Evolutionary conservation across 2,329 filamentous ascomycete species (phyloP).

Genomic region (Neopestalotiopsis clavispora): DNA sequence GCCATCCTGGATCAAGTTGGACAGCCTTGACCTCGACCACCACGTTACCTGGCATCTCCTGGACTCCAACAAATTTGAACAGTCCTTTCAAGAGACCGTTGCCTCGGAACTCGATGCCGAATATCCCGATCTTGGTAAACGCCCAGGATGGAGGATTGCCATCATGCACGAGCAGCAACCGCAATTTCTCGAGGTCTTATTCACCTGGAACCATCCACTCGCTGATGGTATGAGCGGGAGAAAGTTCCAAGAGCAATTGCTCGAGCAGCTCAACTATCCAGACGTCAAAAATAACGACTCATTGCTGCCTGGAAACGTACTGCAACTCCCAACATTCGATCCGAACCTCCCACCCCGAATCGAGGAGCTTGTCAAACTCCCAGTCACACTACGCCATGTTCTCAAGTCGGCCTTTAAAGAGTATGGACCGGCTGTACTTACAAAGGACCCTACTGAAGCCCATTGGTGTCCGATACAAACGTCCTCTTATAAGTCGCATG

Average conservation of each 20-base stretch:
- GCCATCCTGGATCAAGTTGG: not conserved
- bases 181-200: too few relatives aligned
- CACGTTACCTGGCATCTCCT: not conserved
- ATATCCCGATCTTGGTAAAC: not conserved
- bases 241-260: too few relatives aligned
- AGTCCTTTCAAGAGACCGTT: not conserved
- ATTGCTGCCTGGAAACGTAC: not conserved
- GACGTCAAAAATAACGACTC: not conserved
- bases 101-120: not conserved
- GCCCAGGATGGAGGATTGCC: not conserved
- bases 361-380: not conserved
- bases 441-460: not conserved
- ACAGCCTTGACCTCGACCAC: not conserved
- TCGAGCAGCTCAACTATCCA: not conserved
- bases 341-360: not conserved
- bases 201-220: too few relatives aligned
- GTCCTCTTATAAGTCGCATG: not conserved
- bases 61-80: not conserved
- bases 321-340: not conserved
- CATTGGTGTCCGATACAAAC: not conserved
- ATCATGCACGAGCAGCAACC: too few relatives aligned
- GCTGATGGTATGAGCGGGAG: too few relatives aligned
- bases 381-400: not conserved
- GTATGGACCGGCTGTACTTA: not conserved
- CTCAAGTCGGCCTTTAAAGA: not conserved